phyloP scores from a whole-genome alignment of 768 basidiomycete species.

The Amanita phalloides region DNA sequence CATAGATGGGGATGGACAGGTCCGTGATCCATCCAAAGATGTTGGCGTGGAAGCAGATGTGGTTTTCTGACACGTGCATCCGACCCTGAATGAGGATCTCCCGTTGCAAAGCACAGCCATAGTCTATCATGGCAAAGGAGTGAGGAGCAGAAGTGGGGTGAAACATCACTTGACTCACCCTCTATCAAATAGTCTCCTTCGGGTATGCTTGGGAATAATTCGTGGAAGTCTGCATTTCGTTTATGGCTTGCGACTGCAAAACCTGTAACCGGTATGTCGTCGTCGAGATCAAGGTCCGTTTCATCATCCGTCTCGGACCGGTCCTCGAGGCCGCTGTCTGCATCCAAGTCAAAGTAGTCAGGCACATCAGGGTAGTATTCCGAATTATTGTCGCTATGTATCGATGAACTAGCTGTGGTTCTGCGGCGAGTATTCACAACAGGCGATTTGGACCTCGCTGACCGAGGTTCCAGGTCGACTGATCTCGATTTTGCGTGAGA shows the following conservation, averaged over 20 bases:
- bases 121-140: conserved; percentile 45
- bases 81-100: conserved; percentile 96
- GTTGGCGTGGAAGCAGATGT: conserved; percentile 98
- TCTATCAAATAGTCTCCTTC: conserved; percentile 98
- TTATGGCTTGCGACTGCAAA: conserved; percentile 96
- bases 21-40: conserved; percentile 99
- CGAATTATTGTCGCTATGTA: conserved; percentile 21
- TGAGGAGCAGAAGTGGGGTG: background rate
- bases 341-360: conserved; percentile 21
- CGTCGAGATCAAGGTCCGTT: conserved; percentile 34
- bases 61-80: conserved; percentile 95
- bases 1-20: conserved; percentile 78
- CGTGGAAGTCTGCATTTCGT: conserved; percentile 92
- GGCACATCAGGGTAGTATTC: conserved; percentile 14
- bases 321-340: conserved; percentile 26
- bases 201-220: conserved; percentile 78
- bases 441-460: conserved; percentile 11
- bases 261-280: conserved; percentile 86
- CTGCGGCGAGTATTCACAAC: conserved; percentile 5
- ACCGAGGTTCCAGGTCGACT: conserved; percentile 7
- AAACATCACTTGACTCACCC: conserved; percentile 40
- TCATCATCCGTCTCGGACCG: conserved; percentile 19
- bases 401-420: conserved; percentile 15
- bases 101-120: conserved; percentile 92
- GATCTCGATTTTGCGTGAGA: conserved; percentile 9